Conservation (phyloP, 352 stramenopile species). For the Globisporangium barbulae region DNA sequence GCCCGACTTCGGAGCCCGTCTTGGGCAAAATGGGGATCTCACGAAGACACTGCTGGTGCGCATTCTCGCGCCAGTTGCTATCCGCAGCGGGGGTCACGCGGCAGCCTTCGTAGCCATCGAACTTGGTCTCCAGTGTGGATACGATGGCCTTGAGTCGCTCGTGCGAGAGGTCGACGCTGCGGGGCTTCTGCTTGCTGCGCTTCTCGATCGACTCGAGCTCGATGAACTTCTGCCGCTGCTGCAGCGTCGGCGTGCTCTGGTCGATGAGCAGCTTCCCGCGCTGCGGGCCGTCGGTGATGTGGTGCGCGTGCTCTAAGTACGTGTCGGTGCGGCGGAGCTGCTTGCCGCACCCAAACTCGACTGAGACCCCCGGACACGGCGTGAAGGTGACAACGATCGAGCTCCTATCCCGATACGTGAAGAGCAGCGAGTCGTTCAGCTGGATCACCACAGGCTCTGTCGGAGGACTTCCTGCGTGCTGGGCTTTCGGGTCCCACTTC, state of each 20-base stretch:
- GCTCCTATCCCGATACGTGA: conserved; percentile 66
- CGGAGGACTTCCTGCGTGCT: conserved; percentile 59
- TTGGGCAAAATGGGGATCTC: conserved; percentile 64
- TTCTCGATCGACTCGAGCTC: conserved; percentile 63
- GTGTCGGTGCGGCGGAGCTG: conserved; percentile 61
- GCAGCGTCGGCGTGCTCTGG: conserved; percentile 46
- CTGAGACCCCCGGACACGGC: conserved; percentile 45
- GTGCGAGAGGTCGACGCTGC: conserved; percentile 58
- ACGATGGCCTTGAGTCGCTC: conserved; percentile 66
- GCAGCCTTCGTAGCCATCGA: conserved; percentile 72
- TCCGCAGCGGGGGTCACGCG: conserved; percentile 60
- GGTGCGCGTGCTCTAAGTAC: conserved; percentile 61
- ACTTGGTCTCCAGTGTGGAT: conserved; percentile 51
- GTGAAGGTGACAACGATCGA: conserved; percentile 68
- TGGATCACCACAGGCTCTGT: conserved; percentile 52
- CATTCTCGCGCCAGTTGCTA: conserved; percentile 54
- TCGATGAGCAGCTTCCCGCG: conserved; percentile 64
- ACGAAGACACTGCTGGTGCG: conserved; percentile 41
- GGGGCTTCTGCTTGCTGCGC: conserved; percentile 71
- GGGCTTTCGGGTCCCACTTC: conserved; percentile 62
- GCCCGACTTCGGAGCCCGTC: conserved; percentile 61
- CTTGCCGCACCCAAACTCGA: conserved; percentile 72
- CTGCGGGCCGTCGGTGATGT: conserved; percentile 33
- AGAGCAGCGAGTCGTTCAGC: conserved; percentile 67
- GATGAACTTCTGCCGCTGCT: conserved; percentile 72